Percentiles rank a stretch among this genome's conserved stretches.
phyloP scores from a whole-genome alignment of 1,284 basidiomycete genomes.

The Ceratobasidium sp. region DNA sequence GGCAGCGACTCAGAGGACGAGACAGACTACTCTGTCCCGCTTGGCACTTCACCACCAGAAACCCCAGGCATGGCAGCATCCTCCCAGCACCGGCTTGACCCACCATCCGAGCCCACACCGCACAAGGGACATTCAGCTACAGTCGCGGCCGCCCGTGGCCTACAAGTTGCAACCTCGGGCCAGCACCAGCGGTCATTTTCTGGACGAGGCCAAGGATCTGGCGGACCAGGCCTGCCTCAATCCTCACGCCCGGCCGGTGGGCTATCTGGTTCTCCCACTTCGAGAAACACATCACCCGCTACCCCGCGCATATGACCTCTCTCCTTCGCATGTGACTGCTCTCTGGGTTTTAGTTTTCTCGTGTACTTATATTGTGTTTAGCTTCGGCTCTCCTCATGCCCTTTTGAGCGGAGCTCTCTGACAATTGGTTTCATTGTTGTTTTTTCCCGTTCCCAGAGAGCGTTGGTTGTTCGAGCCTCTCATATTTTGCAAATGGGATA shows the following conservation, averaged over 20 bases:
- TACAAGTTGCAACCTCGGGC: constrained; percentile 63
- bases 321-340: constrained; percentile 5
- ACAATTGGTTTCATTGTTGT: constrained; percentile 2
- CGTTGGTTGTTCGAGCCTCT: constrained; percentile 12
- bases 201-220: constrained; percentile 65
- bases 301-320: constrained; percentile 39
- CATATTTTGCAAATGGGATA: constrained; percentile 11
- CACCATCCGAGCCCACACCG: constrained; percentile 2
- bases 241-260: constrained; percentile 68
- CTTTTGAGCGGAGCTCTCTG: constrained; percentile 35
- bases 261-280: constrained; percentile 39
- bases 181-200: constrained; percentile 59
- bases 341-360: constrained; percentile 7
- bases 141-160: constrained; percentile 75
- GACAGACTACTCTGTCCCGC: constrained; percentile 53
- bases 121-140: constrained; percentile 59
- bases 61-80: constrained; percentile 33
- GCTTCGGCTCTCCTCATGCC: constrained; percentile 39
- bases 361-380: constrained; percentile 37
- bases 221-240: constrained; percentile 70
- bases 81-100: constrained; percentile 16
- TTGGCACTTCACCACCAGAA: constrained; percentile 45
- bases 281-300: constrained; percentile 35
- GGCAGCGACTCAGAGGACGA: constrained; percentile 66
- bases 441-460: constrained; percentile 1